A percentile compares a stretch with the other conserved stretches of the same genome.
phyloP scores from a whole-genome alignment of 768 basidiomycete species.

The Grammothele lineata region DNA sequence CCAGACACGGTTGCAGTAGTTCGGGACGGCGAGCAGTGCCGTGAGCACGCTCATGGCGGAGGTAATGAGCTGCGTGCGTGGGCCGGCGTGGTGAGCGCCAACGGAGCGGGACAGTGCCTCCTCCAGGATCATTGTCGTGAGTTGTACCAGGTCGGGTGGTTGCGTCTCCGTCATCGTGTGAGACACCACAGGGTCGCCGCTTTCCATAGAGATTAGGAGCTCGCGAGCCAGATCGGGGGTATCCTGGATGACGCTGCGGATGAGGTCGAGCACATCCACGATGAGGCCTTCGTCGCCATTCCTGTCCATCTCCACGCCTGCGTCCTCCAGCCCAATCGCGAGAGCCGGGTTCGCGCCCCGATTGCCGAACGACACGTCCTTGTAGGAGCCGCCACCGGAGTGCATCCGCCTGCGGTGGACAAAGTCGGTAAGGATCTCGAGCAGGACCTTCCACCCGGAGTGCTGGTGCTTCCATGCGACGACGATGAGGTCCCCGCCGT shows the following conservation, averaged over 20 bases:
- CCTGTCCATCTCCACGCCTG: slow-evolving; percentile 65
- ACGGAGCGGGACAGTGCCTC: slow-evolving; percentile 60
- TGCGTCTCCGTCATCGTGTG: slow-evolving; percentile 49
- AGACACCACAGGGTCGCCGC: slow-evolving; percentile 46
- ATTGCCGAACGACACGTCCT: slow-evolving; percentile 51
- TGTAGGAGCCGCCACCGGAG: slow-evolving; percentile 37
- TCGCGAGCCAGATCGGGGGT: slow-evolving; percentile 60
- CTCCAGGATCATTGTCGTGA: slow-evolving; percentile 78
- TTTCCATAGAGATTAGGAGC: slow-evolving; percentile 66
- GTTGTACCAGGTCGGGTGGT: slow-evolving; percentile 70
- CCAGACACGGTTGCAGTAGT: slow-evolving; percentile 83
- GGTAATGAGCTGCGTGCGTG: slow-evolving; percentile 60
- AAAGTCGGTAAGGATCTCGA: slow-evolving; percentile 80
- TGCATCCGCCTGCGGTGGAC: slow-evolving; percentile 54
- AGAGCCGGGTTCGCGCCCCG: slow-evolving; percentile 28
- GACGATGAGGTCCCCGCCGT: slow-evolving; percentile 63
- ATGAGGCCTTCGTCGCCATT: slow-evolving; percentile 62
- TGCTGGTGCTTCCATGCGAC: slow-evolving; percentile 80
- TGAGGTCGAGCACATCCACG: slow-evolving; percentile 72
- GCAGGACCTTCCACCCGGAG: slow-evolving; percentile 81
- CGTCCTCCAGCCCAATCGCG: slow-evolving; percentile 53
- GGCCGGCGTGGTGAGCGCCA: slow-evolving; percentile 19
- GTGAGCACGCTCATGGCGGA: slow-evolving; percentile 81
- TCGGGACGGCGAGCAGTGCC: slow-evolving; percentile 67
- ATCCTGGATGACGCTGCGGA: slow-evolving; percentile 71